Conservation (phyloP, 441 rosid species). For the Arabidopsis lyrata region DNA sequence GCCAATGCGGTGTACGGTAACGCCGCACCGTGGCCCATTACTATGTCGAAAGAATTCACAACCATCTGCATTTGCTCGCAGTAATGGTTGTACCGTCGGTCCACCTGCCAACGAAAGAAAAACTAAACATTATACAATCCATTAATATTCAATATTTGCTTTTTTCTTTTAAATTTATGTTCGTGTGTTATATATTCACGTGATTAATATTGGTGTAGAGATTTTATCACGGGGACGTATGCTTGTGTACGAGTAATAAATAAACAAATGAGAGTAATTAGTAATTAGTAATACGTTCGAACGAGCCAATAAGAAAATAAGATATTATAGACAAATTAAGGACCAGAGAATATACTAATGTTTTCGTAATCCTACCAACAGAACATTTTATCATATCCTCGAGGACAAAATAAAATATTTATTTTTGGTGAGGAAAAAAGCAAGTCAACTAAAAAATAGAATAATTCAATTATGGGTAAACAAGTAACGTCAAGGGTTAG, state of each 20-base stretch:
- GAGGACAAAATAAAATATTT: slow-evolving; percentile 23
- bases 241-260: not conserved
- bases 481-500: slow-evolving; percentile 33
- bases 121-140: slow-evolving; percentile 34
- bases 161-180: slow-evolving; percentile 3
- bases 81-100: slow-evolving; percentile 87
- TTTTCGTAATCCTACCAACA: slow-evolving; percentile 26
- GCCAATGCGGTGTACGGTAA: slow-evolving; percentile 90
- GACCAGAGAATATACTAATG: slow-evolving; percentile 17
- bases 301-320: slow-evolving; percentile 4
- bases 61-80: slow-evolving; percentile 98
- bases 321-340: slow-evolving; percentile 13
- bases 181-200: slow-evolving; percentile 36
- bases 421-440: not conserved
- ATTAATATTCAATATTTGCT: not conserved
- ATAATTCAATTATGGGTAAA: slow-evolving; percentile 22
- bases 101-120: slow-evolving; percentile 68
- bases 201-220: slow-evolving; percentile 25
- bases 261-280: slow-evolving; percentile 21
- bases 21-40: slow-evolving; percentile 89
- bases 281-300: slow-evolving; percentile 8
- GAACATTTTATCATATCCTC: slow-evolving; percentile 27
- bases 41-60: slow-evolving; percentile 88
- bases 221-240: slow-evolving; percentile 26
- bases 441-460: slow-evolving; percentile 37